phyloP scores from a whole-genome alignment of 441 rosid species.

The Erodium moschatum region DNA sequence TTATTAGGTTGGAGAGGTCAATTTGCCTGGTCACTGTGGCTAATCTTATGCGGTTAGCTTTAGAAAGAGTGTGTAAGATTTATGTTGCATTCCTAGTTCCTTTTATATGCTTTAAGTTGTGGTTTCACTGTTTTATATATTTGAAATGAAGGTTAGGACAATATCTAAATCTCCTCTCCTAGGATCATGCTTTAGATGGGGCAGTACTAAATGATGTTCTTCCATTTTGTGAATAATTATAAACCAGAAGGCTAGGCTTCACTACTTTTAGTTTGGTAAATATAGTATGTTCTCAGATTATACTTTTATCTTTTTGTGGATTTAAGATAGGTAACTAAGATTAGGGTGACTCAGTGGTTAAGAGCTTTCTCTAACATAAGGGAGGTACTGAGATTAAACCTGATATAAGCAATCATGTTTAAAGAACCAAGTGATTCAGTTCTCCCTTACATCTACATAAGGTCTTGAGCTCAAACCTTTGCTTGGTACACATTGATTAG shows the following conservation, averaged over 20 bases:
- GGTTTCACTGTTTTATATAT: background rate
- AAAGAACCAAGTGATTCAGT: too few species aligned
- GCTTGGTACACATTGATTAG: too few species aligned
- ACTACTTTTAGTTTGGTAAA: background rate
- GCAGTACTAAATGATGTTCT: background rate
- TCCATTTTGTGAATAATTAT: background rate
- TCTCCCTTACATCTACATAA: too few species aligned
- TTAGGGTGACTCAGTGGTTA: background rate
- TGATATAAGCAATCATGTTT: too few species aligned
- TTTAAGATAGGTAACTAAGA: background rate
- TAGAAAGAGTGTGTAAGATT: background rate
- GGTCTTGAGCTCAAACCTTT: too few species aligned
- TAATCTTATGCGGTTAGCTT: background rate
- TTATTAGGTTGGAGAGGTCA: background rate
- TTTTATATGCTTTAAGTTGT: background rate
- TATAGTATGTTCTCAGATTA: background rate
- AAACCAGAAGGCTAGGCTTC: background rate
- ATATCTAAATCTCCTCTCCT: slow-evolving; percentile 1
- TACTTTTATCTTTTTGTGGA: background rate
- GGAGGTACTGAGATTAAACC: too few species aligned
- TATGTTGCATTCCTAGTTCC: background rate
- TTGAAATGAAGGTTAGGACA: background rate
- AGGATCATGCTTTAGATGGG: background rate
- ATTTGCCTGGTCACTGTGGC: background rate
- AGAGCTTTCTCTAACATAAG: too few species aligned